Conservation (phyloP, 2,329 filamentous ascomycete species). For the Calonectria leucothoes region DNA sequence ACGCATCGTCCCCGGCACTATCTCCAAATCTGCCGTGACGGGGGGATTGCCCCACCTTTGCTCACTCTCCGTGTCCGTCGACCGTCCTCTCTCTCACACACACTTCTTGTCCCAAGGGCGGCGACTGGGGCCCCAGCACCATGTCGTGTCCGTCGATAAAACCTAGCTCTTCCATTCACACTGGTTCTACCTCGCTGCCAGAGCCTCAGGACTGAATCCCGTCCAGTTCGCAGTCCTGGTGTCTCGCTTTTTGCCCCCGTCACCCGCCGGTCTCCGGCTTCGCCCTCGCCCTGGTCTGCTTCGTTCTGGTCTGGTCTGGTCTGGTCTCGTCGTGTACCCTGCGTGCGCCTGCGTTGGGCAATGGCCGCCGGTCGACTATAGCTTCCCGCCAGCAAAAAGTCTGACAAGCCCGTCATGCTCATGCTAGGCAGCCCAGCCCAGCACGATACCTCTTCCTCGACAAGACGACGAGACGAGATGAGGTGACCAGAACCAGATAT, state of each 20-base stretch:
- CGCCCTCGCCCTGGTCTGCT: neutral
- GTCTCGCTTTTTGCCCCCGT: constrained; percentile 31
- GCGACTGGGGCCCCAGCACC: constrained; percentile 41
- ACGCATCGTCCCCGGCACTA: constrained; percentile 43
- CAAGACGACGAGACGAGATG: constrained; percentile 42
- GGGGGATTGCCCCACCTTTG: constrained; percentile 42
- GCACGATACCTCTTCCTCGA: constrained; percentile 39
- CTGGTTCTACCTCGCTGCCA: constrained; percentile 40
- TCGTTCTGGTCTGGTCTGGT: neutral
- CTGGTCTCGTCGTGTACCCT: neutral
- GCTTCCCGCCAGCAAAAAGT: constrained; percentile 17
- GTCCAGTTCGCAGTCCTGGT: constrained; percentile 14
- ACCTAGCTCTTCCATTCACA: constrained; percentile 43
- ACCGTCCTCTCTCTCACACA: constrained; percentile 35
- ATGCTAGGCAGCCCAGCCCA: constrained; percentile 39
- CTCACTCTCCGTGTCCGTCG: constrained; percentile 30
- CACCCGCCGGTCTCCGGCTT: constrained; percentile 25
- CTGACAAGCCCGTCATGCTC: constrained; percentile 40
- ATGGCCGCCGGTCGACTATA: constrained; percentile 23
- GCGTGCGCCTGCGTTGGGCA: constrained; percentile 8
- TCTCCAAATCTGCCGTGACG: constrained; percentile 45
- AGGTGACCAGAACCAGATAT: constrained; percentile 45
- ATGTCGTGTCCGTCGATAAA: constrained; percentile 46
- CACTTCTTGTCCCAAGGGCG: constrained; percentile 38
- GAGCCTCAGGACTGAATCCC: constrained; percentile 38